A percentile compares a stretch with the other conserved stretches of the same genome.
These are phyloP conservation scores for Annulohypoxylon maeteangense DNA, from an alignment of 495 filamentous ascomycete species.

Conservation along the genomic window DNA sequence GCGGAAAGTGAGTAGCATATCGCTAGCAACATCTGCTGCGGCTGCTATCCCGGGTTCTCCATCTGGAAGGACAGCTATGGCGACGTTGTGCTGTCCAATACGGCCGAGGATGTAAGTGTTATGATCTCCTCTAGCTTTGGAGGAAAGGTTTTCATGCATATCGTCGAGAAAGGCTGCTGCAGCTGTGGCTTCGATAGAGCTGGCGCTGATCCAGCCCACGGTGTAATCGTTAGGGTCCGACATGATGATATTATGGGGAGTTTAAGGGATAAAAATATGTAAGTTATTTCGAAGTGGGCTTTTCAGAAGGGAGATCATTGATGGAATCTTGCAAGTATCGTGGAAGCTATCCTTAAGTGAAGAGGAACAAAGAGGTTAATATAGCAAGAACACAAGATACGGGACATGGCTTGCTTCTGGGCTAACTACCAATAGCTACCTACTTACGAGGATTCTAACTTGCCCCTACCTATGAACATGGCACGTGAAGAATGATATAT, in stretches of 20 bases:
- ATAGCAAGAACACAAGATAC: too few relatives aligned
- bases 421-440: too few relatives aligned
- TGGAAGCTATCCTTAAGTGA: too few relatives aligned
- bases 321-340: too few relatives aligned
- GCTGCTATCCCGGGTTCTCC: conserved; percentile 52
- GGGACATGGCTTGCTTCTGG: too few relatives aligned
- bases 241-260: not conserved
- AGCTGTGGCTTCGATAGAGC: conserved; percentile 45
- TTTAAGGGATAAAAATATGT: too few relatives aligned
- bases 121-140: conserved; percentile 43
- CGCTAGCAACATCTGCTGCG: conserved; percentile 49
- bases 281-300: too few relatives aligned
- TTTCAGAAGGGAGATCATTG: too few relatives aligned
- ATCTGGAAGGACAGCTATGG: conserved; percentile 52
- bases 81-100: conserved; percentile 54
- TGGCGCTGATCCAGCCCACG: conserved; percentile 45
- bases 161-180: conserved; percentile 53
- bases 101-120: conserved; percentile 51
- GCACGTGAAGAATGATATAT: too few relatives aligned
- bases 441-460: too few relatives aligned
- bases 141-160: conserved; percentile 40
- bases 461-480: too few relatives aligned
- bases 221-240: not conserved
- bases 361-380: too few relatives aligned
- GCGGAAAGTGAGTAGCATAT: conserved; percentile 57